Base-by-base conservation (phyloP, 768 basidiomycete species). In the Mycena galericulata region DNA sequence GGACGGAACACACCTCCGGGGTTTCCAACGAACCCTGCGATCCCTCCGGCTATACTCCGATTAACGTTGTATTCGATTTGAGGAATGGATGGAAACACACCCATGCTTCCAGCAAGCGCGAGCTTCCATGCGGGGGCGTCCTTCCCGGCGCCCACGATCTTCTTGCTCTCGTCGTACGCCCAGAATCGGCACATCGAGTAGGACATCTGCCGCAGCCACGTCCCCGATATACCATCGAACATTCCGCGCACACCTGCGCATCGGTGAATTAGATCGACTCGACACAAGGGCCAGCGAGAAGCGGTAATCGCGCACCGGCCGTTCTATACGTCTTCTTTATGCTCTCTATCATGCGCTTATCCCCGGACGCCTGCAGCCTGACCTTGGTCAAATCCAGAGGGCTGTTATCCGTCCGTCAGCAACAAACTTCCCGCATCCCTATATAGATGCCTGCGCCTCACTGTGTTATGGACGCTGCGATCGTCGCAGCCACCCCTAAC, bases 161-260 rank as follows among this genome's bases (percentile, higher is more conserved):
- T 94, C 85, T 96, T 97, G 77, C 91, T 93, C 82, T 94, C 92
- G 69, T 96, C 95, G 78, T 96, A 95, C 18, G 93, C 94, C 89
- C 94, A 96, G 83, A 96, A 97, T n/a, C 95, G 86, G 78, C 93
- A 95, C 77, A 96, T 83, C 46, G 93, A 95, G 81, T 97, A 97
- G 36, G 90, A 93, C 94, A 96, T 95, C 80, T 97, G 95, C 30
- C 95, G 88, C 79, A 97, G 80, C 89, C 94, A 92, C 29, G 95
- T 97, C 32, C 95, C 95, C 3, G 91, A 84, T 66, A 96, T 94
- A 20, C 95, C 95, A 75, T 96, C 95, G 74, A 89, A 95, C 53
- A 96, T 84, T 3, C 95, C 95, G 41, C 89, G 85, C 54, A 82
- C 80, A 65, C 89, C 89, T 88, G 62, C 65, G 69, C 20, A 45